Conservation (phyloP, 352 stramenopile genomes). For the Phytophthora ohioensis region DNA sequence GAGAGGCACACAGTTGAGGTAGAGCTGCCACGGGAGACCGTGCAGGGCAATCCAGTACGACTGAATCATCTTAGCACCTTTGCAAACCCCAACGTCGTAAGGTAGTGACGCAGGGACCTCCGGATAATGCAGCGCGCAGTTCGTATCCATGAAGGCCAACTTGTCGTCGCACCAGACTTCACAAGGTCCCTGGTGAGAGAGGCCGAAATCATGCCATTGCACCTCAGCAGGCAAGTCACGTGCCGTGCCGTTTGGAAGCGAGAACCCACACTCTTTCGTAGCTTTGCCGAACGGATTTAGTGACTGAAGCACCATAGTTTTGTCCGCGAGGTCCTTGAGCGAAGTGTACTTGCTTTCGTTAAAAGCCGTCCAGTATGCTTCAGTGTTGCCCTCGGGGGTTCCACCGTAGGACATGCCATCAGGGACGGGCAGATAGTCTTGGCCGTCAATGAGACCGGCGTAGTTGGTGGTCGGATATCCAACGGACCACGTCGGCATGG, state of each 20-base stretch:
- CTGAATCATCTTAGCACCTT: conserved; percentile 47
- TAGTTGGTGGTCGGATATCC: conserved; percentile 44
- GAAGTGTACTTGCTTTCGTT: conserved; percentile 48
- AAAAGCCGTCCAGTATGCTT: conserved; percentile 43
- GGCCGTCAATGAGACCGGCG: conserved; percentile 49
- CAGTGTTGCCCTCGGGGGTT: conserved; percentile 33
- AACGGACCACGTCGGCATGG: conserved; percentile 46
- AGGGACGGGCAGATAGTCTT: conserved; percentile 32
- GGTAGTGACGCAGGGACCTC: conserved; percentile 42
- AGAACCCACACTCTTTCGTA: conserved; percentile 40
- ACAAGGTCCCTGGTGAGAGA: conserved; percentile 64
- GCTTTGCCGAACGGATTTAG: conserved; percentile 36
- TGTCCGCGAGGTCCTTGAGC: conserved; percentile 41
- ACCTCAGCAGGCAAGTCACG: conserved; percentile 41
- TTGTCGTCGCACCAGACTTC: conserved; percentile 71
- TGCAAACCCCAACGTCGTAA: conserved; percentile 51
- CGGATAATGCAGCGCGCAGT: conserved; percentile 51
- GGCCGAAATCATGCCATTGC: conserved; percentile 42
- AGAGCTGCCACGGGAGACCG: conserved; percentile 64
- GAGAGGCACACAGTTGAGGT: conserved; percentile 49
- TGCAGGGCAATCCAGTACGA: conserved; percentile 72
- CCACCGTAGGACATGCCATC: conserved; percentile 46
- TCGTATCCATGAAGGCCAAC: conserved; percentile 47
- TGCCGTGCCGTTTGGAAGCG: conserved; percentile 33
- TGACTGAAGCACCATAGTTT: conserved; percentile 40